Evolutionary conservation across 2,329 filamentous ascomycete genomes (phyloP).

Genomic region (Colletotrichum nymphaeae): DNA sequence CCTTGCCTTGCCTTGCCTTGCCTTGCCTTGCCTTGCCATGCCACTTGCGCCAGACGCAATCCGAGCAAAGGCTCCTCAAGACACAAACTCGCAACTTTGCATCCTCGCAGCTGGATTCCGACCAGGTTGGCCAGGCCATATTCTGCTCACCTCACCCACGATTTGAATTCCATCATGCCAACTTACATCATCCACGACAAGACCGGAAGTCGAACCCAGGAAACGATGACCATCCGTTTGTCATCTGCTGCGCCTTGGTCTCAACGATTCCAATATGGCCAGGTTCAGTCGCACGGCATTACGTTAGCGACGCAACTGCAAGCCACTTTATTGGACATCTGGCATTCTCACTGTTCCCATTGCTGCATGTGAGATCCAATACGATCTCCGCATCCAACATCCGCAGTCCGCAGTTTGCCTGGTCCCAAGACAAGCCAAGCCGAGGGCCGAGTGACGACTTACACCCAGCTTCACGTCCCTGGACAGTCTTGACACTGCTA

Average conservation of each 20-base stretch:
- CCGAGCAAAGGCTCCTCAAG: slow-evolving; percentile 2
- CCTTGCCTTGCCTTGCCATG: slow-evolving; percentile 4
- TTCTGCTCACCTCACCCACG: slow-evolving; percentile 10
- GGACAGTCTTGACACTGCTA: not conserved
- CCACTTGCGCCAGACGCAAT: slow-evolving; percentile 17
- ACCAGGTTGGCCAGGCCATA: slow-evolving; percentile 16
- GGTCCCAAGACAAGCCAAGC: not conserved
- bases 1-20: slow-evolving; percentile 8
- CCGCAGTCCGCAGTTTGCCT: not conserved
- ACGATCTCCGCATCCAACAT: slow-evolving; percentile 16
- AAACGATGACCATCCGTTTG: not conserved
- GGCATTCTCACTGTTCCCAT: not conserved
- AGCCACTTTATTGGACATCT: slow-evolving; percentile 30
- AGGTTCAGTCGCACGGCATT: slow-evolving; percentile 20
- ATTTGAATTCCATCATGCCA: slow-evolving; percentile 1
- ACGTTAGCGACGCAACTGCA: slow-evolving; percentile 23
- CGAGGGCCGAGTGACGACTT: slow-evolving; percentile 4
- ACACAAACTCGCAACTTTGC: slow-evolving; percentile 5
- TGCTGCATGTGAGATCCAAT: slow-evolving; percentile 34
- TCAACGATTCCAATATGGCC: slow-evolving; percentile 10
- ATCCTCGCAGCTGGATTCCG: not conserved
- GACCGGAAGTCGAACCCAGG: not conserved
- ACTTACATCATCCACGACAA: not conserved
- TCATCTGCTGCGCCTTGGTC: not conserved
- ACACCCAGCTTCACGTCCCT: not conserved